These are phyloP conservation scores for Musa itinerans DNA, from an alignment of 176 grass and related monocot species.

Conservation along the genomic window DNA sequence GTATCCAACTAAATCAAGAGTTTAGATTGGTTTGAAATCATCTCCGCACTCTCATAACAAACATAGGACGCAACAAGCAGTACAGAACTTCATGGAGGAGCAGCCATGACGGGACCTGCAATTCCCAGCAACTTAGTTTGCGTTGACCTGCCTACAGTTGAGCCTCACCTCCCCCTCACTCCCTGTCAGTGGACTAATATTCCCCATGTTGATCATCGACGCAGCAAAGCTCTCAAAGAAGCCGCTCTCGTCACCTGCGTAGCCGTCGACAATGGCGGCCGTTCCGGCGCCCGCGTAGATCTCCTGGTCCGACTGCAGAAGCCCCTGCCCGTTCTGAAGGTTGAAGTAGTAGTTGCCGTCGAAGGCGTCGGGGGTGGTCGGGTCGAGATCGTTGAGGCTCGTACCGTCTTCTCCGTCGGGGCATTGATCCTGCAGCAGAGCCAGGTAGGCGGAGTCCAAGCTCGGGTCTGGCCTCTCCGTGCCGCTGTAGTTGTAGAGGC, in stretches of 20 bases:
- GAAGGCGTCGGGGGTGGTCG: slow-evolving; percentile 35
- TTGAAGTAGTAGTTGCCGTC: slow-evolving; percentile 64
- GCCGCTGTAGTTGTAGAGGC: slow-evolving; percentile 54
- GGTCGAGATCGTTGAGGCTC: slow-evolving; percentile 38
- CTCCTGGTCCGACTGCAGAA: slow-evolving; percentile 50
- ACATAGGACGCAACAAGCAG: too few relatives aligned
- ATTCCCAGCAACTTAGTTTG: not conserved
- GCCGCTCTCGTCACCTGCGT: slow-evolving; percentile 30
- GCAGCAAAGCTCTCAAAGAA: slow-evolving; percentile 42
- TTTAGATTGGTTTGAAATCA: too few relatives aligned
- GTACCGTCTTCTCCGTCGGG: not conserved
- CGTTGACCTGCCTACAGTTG: slow-evolving; percentile 33
- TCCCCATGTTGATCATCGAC: slow-evolving; percentile 70
- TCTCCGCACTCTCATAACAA: too few relatives aligned
- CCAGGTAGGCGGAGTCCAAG: slow-evolving; percentile 19
- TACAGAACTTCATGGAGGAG: too few relatives aligned
- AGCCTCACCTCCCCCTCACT: slow-evolving; percentile 30
- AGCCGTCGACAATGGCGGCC: slow-evolving; percentile 35
- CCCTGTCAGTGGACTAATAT: slow-evolving; percentile 28
- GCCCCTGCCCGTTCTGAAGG: slow-evolving; percentile 23
- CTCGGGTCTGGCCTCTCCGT: slow-evolving; percentile 39
- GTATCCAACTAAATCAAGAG: too few relatives aligned
- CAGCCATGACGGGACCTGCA: too few relatives aligned
- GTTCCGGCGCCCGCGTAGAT: slow-evolving; percentile 29
- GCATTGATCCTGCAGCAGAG: slow-evolving; percentile 23